A percentile compares a stretch with the other conserved stretches of the same genome.
These are phyloP conservation scores for Entophlyctis helioformis DNA, from an alignment of 192 early-diverging fungal species.

Conservation along the genomic window DNA sequence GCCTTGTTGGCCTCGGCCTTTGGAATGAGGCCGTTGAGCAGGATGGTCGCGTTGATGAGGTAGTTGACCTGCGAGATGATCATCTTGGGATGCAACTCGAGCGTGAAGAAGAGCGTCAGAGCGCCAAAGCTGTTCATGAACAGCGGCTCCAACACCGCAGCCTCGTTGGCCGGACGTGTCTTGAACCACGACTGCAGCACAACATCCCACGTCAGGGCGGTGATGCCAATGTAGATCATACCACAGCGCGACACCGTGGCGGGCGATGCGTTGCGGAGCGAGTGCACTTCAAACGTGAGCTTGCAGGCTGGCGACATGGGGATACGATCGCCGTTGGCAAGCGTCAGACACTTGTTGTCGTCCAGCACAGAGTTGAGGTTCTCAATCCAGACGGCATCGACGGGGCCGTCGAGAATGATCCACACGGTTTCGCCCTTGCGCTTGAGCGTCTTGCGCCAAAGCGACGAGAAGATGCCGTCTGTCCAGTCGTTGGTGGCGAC, in stretches of 20 bases:
- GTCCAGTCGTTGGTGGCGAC: slow-evolving; percentile 60
- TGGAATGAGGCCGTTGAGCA: slow-evolving; percentile 44
- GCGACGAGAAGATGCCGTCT: slow-evolving; percentile 53
- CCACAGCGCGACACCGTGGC: slow-evolving; percentile 55
- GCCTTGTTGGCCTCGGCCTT: slow-evolving; percentile 41
- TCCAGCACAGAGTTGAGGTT: slow-evolving; percentile 52
- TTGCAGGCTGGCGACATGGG: slow-evolving; percentile 52
- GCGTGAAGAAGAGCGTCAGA: slow-evolving; percentile 23
- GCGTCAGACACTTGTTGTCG: slow-evolving; percentile 55
- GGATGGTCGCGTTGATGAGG: slow-evolving; percentile 35
- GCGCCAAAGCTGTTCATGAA: slow-evolving; percentile 36
- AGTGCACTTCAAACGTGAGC: slow-evolving; percentile 51
- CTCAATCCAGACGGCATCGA: slow-evolving; percentile 59
- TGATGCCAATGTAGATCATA: slow-evolving; percentile 61
- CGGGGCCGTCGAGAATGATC: slow-evolving; percentile 54
- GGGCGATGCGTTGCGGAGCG: slow-evolving; percentile 42
- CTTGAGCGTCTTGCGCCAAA: slow-evolving; percentile 54
- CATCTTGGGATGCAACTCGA: slow-evolving; percentile 52
- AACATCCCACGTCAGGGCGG: slow-evolving; percentile 50
- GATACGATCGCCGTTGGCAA: slow-evolving; percentile 54
- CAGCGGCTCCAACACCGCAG: slow-evolving; percentile 39
- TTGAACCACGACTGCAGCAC: slow-evolving; percentile 55
- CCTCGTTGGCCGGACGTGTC: slow-evolving; percentile 31
- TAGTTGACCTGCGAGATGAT: slow-evolving; percentile 33
- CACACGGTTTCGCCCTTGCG: slow-evolving; percentile 46